Conservation (phyloP, 2,329 filamentous ascomycete species). For the Fusarium sp. region DNA sequence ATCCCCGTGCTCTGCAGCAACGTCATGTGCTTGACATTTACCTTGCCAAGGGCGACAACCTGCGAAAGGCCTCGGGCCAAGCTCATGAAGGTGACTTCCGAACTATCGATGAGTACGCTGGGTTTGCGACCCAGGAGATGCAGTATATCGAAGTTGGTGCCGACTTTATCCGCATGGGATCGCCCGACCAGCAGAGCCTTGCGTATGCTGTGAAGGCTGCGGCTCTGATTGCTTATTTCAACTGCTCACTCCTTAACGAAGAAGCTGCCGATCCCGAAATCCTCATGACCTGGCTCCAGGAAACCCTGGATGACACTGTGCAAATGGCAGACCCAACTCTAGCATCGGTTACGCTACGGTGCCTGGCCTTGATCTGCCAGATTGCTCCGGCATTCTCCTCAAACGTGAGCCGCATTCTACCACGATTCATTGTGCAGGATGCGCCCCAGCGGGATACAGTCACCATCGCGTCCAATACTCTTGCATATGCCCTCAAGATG, state of each 20-base stretch:
- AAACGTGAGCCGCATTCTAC: conserved; percentile 82
- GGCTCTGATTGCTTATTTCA: conserved; percentile 86
- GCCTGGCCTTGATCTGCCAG: conserved; percentile 85
- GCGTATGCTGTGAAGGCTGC: conserved; percentile 89
- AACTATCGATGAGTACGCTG: conserved; percentile 76
- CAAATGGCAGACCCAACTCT: conserved; percentile 88
- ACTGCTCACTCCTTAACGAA: conserved; percentile 87
- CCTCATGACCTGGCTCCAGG: conserved; percentile 88
- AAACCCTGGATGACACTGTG: conserved; percentile 81
- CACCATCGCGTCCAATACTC: conserved; percentile 83
- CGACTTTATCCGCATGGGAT: conserved; percentile 87
- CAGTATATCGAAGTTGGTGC: conserved; percentile 88
- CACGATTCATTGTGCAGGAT: conserved; percentile 90
- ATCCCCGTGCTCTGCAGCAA: conserved; percentile 71
- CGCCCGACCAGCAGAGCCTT: conserved; percentile 87
- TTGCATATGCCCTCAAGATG: conserved; percentile 85
- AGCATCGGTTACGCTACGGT: conserved; percentile 84
- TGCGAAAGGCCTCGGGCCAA: conserved; percentile 53
- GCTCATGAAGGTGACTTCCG: conserved; percentile 67
- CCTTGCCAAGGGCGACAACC: conserved; percentile 70
- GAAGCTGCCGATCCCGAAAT: conserved; percentile 84
- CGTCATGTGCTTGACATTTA: conserved; percentile 82
- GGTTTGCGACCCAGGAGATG: conserved; percentile 86
- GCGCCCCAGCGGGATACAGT: conserved; percentile 79
- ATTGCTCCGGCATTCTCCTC: conserved; percentile 81